phyloP scores from a whole-genome alignment of 2,329 filamentous ascomycete genomes.

The Xylaria polymorpha region DNA sequence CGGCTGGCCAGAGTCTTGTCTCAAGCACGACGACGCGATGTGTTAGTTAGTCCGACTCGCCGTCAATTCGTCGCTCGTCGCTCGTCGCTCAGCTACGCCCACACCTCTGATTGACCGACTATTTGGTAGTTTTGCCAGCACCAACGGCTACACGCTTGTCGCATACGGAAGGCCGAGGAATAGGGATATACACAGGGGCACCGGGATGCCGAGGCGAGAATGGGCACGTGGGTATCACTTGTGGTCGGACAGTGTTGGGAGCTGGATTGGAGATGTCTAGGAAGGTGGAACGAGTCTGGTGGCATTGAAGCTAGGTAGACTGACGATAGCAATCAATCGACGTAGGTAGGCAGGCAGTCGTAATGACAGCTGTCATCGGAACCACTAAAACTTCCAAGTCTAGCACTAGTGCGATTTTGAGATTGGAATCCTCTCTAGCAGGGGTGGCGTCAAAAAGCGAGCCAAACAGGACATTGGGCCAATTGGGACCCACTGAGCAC shows the following conservation, averaged over 20 bases:
- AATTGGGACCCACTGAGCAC: neutral
- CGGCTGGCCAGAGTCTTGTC: slow-evolving; percentile 17
- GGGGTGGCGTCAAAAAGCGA: neutral
- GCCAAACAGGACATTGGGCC: neutral
- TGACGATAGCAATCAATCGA: neutral
- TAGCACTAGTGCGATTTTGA: neutral
- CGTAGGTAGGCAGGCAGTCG: neutral
- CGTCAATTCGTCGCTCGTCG: slow-evolving; percentile 8
- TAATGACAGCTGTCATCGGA: slow-evolving; percentile 37
- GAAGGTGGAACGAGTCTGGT: slow-evolving; percentile 4
- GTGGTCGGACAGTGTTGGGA: neutral
- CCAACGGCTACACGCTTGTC: neutral
- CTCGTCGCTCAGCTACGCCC: neutral
- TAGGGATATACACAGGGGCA: neutral
- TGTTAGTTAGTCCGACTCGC: neutral
- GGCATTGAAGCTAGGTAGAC: slow-evolving; percentile 5
- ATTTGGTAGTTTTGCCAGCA: neutral
- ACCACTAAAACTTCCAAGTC: slow-evolving; percentile 18
- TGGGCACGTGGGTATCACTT: neutral
- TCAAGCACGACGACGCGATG: neutral
- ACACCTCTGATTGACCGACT: slow-evolving; percentile 23
- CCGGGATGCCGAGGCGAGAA: no score
- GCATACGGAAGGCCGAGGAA: neutral
- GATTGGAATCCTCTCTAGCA: slow-evolving; percentile 5
- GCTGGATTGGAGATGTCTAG: neutral